Evolutionary conservation across 176 grass and related monocot genomes (phyloP), one percentile per base, ranked within the genome.

Genomic region (Zoysia pacifica): DNA sequence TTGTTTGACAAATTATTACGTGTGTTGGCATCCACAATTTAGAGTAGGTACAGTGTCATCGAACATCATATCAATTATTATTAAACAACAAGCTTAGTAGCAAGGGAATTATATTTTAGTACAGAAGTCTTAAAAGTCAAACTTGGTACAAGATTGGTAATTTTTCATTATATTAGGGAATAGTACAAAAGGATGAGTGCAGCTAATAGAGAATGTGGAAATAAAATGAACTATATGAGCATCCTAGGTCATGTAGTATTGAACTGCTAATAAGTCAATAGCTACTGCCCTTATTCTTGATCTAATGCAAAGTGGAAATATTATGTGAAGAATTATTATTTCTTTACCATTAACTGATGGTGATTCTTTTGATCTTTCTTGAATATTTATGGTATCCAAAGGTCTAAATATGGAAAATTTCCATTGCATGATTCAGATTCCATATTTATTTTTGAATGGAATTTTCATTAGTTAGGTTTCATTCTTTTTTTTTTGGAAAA

Each of bases 311-410:
- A 52, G 56, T 76, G 38, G 55, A 10, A 43, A n/a, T 79, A n/a
- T 40, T 56, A 51, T 83, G 67, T 51, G 36, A 8, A 78, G 35
- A 10, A 28, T 14, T 39, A 68, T 41, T 62, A 35, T 73, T 77
- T 44, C 2, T 59, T 40, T 78, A 73, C n/a, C 14, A 8, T 28
- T 75, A 69, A 80, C 40, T 75, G 54, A 51, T 79, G 11, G 9
- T 75, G 52, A 65, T 68, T 41, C 53, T 75, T 75, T 75, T 39
- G 46, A 58, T 75, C 52, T 79, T 13, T 11, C 69, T 83, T 51
- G 13, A 74, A 53, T 68, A 75, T 3, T 42, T 74, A 3, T 80
- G 19, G 71, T 44, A 55, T 63, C 46, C 10, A 41, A 66, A 64
- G 45, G 61, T 72, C 28, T 82, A 62, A 5, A 63, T 54, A 35